Conservation (phyloP, 768 basidiomycete genomes). For the Phlegmacium glaucopus region DNA sequence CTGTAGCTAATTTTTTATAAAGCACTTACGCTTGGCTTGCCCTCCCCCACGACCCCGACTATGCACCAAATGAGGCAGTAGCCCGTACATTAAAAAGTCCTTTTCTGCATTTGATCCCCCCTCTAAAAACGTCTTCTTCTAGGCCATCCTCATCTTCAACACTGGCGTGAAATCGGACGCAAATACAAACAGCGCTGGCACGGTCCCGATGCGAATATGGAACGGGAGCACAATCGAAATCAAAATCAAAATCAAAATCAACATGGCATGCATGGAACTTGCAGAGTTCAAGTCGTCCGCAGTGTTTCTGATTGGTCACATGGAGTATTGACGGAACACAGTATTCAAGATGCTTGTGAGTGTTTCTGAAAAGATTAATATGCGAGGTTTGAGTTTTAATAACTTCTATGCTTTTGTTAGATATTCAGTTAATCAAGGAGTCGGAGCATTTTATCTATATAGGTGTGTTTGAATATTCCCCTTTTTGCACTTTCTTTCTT, state of each 20-base stretch:
- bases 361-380: slow-evolving; percentile 11
- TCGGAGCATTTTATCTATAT: slow-evolving; percentile 92
- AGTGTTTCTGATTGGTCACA: slow-evolving; percentile 94
- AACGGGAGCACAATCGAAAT: slow-evolving; percentile 3
- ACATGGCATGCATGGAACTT: slow-evolving; percentile 43
- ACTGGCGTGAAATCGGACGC: slow-evolving; percentile 55
- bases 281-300: slow-evolving; percentile 77
- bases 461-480: slow-evolving; percentile 46
- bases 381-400: not conserved
- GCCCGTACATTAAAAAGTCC: slow-evolving; percentile 30
- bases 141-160: slow-evolving; percentile 68
- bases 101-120: too few relatives aligned
- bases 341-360: slow-evolving; percentile 92
- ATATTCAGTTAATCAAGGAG: slow-evolving; percentile 77
- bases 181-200: slow-evolving; percentile 68
- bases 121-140: not conserved
- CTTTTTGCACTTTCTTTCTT: too few relatives aligned
- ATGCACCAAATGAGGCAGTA: slow-evolving; percentile 65
- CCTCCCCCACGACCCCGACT: slow-evolving; percentile 66
- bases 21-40: slow-evolving; percentile 69
- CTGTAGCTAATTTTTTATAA: not conserved
- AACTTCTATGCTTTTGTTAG: slow-evolving; percentile 29
- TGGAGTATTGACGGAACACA: slow-evolving; percentile 84
- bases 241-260: slow-evolving; percentile 18
- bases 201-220: slow-evolving; percentile 23